phyloP scores from a whole-genome alignment of 768 basidiomycete species.

The Lactifluus hygrophoroides region DNA sequence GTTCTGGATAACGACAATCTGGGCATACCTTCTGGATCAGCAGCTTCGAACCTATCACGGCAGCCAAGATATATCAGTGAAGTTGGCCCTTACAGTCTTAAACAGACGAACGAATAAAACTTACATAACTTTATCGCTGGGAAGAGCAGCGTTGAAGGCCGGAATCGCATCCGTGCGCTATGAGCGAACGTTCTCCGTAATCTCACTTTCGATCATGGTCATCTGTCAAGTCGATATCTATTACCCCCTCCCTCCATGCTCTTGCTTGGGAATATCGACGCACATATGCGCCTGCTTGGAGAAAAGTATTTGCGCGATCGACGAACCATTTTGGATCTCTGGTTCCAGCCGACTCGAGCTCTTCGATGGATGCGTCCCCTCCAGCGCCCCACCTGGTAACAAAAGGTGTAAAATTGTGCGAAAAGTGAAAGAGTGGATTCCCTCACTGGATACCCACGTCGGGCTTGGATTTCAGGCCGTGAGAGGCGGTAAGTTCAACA shows the following conservation, averaged over 20 bases:
- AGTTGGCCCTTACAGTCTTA: background rate
- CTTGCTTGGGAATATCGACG: background rate
- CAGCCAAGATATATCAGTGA: background rate
- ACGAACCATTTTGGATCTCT: conserved; percentile 35
- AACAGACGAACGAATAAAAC: background rate
- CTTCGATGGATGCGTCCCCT: conserved; percentile 32
- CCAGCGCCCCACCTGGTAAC: conserved; percentile 29
- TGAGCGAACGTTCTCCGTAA: conserved; percentile 37
- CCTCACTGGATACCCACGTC: conserved; percentile 35
- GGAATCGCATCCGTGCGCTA: conserved; percentile 39
- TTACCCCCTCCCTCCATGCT: background rate
- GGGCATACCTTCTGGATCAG: conserved; percentile 30
- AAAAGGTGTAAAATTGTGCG: background rate
- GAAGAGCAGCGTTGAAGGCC: conserved; percentile 32
- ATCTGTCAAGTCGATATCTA: conserved; percentile 24
- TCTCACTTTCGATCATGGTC: conserved; percentile 41
- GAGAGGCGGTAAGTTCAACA: conserved; percentile 32
- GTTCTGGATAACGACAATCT: background rate
- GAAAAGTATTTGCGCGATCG: conserved; percentile 32
- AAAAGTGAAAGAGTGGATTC: no score
- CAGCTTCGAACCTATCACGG: conserved; percentile 33
- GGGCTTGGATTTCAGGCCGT: conserved; percentile 37
- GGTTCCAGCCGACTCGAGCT: conserved; percentile 26
- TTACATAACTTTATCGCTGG: conserved; percentile 36
- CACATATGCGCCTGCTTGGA: conserved; percentile 33